Conservation (phyloP, 257 asterid genomes). For the Cynanchum wilfordii region DNA sequence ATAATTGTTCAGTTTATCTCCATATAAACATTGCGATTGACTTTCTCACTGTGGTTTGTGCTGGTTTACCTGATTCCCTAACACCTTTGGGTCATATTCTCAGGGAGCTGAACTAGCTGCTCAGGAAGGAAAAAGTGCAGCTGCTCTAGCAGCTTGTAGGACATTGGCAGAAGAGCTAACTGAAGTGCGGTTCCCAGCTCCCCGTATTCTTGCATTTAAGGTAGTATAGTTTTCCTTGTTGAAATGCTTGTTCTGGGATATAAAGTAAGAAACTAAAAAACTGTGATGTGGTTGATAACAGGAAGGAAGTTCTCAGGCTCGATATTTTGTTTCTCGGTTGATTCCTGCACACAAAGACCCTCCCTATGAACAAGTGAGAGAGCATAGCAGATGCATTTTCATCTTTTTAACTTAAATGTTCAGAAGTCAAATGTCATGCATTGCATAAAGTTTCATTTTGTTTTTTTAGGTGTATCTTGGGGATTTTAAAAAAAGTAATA, state of each 20-base stretch:
- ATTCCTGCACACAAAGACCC: conserved; percentile 98
- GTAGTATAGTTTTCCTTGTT: conserved; percentile 25
- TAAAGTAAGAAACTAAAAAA: background rate
- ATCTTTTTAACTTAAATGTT: background rate
- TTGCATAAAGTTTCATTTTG: background rate
- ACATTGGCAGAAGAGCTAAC: conserved; percentile 98
- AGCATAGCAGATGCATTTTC: background rate
- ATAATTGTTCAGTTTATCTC: background rate
- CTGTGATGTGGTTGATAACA: conserved; percentile 28
- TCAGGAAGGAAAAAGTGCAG: conserved; percentile 82
- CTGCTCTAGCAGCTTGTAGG: conserved; percentile 97
- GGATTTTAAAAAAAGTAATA: background rate
- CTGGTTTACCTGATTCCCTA: background rate
- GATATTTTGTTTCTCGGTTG: conserved; percentile 86
- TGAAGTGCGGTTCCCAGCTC: conserved; percentile 94
- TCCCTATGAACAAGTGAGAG: conserved; percentile 81
- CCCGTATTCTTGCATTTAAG: conserved; percentile 96
- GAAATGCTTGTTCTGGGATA: conserved; percentile 8
- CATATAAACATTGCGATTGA: background rate
- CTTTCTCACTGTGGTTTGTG: background rate
- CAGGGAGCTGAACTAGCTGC: conserved; percentile 96
- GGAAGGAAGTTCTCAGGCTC: conserved; percentile 99
- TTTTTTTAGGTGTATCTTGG: background rate
- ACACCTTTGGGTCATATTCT: conserved; percentile 27
- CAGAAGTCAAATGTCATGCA: background rate